Evolutionary conservation across 306 rosid genomes (phyloP).

Genomic region (Rosa chinensis): DNA sequence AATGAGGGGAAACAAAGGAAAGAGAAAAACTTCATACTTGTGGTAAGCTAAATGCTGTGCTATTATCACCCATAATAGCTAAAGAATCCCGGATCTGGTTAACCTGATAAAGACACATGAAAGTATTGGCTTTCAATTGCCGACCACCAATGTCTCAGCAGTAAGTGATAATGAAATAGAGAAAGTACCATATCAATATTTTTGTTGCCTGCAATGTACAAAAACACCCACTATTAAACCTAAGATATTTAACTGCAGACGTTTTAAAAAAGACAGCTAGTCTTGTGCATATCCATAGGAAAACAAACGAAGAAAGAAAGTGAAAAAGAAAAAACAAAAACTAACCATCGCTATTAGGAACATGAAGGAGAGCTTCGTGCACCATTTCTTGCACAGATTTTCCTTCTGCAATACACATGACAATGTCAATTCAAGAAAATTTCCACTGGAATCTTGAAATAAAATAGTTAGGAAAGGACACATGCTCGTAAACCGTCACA

Average conservation of each 20-base stretch:
- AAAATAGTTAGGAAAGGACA: background rate
- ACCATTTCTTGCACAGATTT: conserved; percentile 95
- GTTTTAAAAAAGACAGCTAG: conserved; percentile 17
- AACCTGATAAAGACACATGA: conserved; percentile 57
- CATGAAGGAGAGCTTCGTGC: conserved; percentile 75
- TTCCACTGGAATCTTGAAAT: background rate
- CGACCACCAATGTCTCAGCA: conserved; percentile 20
- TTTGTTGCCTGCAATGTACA: conserved; percentile 79
- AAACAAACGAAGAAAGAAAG: background rate
- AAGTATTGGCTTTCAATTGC: conserved; percentile 24
- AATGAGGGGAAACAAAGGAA: conserved; percentile 1
- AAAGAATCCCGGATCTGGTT: conserved; percentile 93
- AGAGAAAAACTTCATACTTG: conserved; percentile 57
- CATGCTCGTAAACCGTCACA: background rate
- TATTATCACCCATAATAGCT: conserved; percentile 94
- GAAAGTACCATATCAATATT: conserved; percentile 78
- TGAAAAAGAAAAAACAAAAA: conserved; percentile 7
- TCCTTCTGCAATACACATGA: conserved; percentile 62
- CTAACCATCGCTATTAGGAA: conserved; percentile 82
- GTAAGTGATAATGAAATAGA: conserved; percentile 28
- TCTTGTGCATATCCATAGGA: conserved; percentile 7
- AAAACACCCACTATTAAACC: conserved; percentile 33
- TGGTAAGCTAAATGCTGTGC: conserved; percentile 94
- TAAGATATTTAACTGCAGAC: conserved; percentile 13
- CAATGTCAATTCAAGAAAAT: conserved; percentile 20